phyloP scores from a whole-genome alignment of 176 grass and related monocot species.

The Themeda triandra region DNA sequence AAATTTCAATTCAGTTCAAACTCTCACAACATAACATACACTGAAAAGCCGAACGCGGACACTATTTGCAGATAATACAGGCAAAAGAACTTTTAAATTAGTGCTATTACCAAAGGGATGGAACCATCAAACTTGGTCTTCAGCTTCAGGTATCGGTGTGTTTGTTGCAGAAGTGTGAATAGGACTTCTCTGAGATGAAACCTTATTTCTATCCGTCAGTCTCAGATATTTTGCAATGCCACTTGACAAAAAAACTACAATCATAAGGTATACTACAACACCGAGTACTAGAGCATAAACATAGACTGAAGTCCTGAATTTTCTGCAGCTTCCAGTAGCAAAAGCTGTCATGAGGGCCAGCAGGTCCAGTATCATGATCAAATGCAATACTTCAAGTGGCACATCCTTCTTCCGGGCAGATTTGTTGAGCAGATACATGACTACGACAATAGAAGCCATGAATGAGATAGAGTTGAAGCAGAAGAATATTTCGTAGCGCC shows the following conservation, averaged over 20 bases:
- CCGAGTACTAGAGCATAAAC: slow-evolving; percentile 1
- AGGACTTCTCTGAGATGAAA: neutral
- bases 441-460: slow-evolving; percentile 30
- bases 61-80: neutral
- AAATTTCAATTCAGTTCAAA: neutral
- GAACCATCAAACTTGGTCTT: slow-evolving; percentile 1
- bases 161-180: neutral
- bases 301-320: slow-evolving; percentile 32
- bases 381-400: slow-evolving; percentile 6
- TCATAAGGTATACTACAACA: neutral
- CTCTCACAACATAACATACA: neutral
- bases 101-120: neutral
- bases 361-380: slow-evolving; percentile 36
- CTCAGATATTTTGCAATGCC: neutral
- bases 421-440: slow-evolving; percentile 26
- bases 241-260: neutral
- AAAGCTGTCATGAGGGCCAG: slow-evolving; percentile 45
- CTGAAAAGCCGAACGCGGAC: neutral
- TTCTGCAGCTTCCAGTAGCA: slow-evolving; percentile 43
- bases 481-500: slow-evolving; percentile 26
- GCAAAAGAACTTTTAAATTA: neutral
- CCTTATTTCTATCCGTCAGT: neutral
- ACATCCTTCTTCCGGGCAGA: neutral
- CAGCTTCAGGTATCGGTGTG: no score
- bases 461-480: slow-evolving; percentile 34